These are phyloP conservation scores for Penicillium lividum DNA, from an alignment of 495 filamentous ascomycete species.

Conservation along the genomic window DNA sequence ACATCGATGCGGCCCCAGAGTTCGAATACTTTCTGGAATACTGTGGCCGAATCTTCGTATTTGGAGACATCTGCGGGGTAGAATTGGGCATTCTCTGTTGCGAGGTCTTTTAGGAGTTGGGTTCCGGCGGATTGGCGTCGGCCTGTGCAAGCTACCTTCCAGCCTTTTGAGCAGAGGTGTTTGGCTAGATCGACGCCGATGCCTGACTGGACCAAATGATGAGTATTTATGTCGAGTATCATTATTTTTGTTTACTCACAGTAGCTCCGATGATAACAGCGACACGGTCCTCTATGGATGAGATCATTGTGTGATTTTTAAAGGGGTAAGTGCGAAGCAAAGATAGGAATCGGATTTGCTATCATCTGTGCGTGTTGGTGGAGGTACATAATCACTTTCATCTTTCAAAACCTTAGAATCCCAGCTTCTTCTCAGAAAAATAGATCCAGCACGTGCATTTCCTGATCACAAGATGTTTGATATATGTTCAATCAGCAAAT, in stretches of 20 bases:
- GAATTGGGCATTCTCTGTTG: slow-evolving; percentile 20
- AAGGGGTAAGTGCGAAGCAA: neutral
- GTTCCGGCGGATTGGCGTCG: slow-evolving; percentile 22
- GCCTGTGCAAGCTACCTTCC: slow-evolving; percentile 29
- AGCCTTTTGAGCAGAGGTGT: slow-evolving; percentile 26
- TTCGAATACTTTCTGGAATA: slow-evolving; percentile 20
- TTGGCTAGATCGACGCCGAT: slow-evolving; percentile 28
- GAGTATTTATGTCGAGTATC: neutral
- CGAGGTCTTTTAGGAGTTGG: slow-evolving; percentile 17
- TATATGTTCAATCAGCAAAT: too few relatives aligned
- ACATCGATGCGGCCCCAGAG: slow-evolving; percentile 31
- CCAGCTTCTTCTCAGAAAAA: too few relatives aligned
- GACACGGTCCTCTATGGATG: slow-evolving; percentile 18
- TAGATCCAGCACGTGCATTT: too few relatives aligned
- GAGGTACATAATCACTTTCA: too few relatives aligned
- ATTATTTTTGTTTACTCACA: slow-evolving; percentile 17
- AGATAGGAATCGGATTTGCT: neutral
- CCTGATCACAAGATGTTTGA: too few relatives aligned
- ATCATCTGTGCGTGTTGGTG: too few relatives aligned
- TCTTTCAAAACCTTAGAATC: too few relatives aligned
- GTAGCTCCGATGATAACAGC: slow-evolving; percentile 26
- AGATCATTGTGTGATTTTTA: slow-evolving; percentile 12
- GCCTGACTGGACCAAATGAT: slow-evolving; percentile 27
- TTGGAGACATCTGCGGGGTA: slow-evolving; percentile 28
- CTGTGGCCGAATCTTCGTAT: slow-evolving; percentile 24